Conservation (phyloP, 208 protist genomes). For the Porcisia hertigi region DNA sequence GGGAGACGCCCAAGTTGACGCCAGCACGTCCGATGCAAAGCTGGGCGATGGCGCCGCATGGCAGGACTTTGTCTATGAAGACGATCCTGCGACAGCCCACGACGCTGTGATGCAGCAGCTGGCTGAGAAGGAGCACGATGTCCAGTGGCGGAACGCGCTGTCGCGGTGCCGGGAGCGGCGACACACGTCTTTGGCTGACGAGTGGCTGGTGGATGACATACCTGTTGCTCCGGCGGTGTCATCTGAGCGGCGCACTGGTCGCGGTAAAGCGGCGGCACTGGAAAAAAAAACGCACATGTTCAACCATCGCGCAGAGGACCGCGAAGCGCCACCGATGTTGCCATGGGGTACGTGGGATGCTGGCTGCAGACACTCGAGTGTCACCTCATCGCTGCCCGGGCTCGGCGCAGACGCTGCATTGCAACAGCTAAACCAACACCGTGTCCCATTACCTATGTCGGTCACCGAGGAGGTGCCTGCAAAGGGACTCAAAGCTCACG, state of each 20-base stretch:
- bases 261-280: neutral
- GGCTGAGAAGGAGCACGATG: constrained; percentile 39
- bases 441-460: too few species aligned
- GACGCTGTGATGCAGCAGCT: constrained; percentile 37
- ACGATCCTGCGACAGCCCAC: constrained; percentile 47
- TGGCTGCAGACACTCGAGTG: neutral
- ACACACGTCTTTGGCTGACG: neutral
- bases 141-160: constrained; percentile 38
- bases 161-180: constrained; percentile 28
- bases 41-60: neutral
- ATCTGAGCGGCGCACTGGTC: neutral
- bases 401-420: neutral
- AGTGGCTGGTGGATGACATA: neutral
- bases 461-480: neutral
- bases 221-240: neutral
- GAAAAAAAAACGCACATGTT: neutral
- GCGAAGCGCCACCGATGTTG: neutral
- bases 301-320: neutral
- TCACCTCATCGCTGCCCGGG: neutral
- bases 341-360: neutral
- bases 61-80: constrained; percentile 29
- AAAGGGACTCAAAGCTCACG: neutral
- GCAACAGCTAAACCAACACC: neutral
- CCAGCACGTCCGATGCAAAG: neutral
- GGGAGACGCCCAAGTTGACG: neutral